Conservation (phyloP, 1,139 yeast species). For the Suhomyces bribrorum region DNA sequence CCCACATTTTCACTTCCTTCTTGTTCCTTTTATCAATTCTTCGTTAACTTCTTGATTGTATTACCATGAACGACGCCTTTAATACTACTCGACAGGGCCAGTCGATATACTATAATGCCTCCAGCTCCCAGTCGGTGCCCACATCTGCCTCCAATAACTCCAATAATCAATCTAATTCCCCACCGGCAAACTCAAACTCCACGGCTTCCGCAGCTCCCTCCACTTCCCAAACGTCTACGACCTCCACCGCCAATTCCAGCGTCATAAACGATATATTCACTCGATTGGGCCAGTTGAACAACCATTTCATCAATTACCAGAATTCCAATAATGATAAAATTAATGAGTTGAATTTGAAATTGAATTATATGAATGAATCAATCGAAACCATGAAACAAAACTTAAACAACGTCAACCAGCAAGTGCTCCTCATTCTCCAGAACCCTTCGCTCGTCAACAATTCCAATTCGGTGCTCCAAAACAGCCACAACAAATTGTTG, state of each 20-base stretch:
- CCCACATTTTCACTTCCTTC: slow-evolving; percentile 2
- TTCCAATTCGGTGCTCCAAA: slow-evolving; percentile 2
- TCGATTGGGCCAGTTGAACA: slow-evolving; percentile 18
- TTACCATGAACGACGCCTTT: slow-evolving; percentile 17
- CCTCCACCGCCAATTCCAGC: slow-evolving; percentile 4
- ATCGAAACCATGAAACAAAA: slow-evolving; percentile 18
- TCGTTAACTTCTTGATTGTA: slow-evolving; percentile 4
- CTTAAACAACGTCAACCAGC: slow-evolving; percentile 16
- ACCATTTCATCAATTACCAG: slow-evolving; percentile 23
- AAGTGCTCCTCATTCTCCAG: slow-evolving; percentile 15
- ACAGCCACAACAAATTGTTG: slow-evolving; percentile 15
- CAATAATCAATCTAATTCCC: slow-evolving; percentile 8
- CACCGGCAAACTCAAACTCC: slow-evolving; percentile 3
- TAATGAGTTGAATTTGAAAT: slow-evolving; percentile 25
- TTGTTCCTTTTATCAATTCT: slow-evolving; percentile 3
- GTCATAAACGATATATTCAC: slow-evolving; percentile 13
- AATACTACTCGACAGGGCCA: slow-evolving; percentile 12
- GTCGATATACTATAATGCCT: slow-evolving; percentile 14
- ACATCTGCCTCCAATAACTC: slow-evolving; percentile 1
- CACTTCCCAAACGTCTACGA: slow-evolving; percentile 1
- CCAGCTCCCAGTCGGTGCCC: slow-evolving; percentile 1
- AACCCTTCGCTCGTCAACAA: slow-evolving; percentile 8
- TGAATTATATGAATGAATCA: slow-evolving; percentile 29
- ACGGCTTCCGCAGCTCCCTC: slow-evolving; percentile 4
- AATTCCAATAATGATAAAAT: slow-evolving; percentile 24